These are phyloP conservation scores for Poa annua DNA, from an alignment of 176 grass and related monocot species.

Conservation along the genomic window DNA sequence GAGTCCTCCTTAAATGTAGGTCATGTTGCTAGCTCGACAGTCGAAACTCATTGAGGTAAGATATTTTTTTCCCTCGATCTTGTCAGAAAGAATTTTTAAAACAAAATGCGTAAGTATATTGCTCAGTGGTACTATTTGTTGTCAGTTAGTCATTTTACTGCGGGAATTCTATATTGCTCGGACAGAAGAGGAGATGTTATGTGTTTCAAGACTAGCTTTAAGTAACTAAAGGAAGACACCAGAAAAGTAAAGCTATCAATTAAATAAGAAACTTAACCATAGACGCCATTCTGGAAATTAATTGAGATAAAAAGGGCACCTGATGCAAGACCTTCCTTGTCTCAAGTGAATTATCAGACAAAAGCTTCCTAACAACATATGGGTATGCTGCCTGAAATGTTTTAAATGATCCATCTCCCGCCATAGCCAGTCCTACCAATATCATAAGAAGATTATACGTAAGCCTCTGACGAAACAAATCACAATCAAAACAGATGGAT, in stretches of 20 bases:
- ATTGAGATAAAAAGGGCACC: constrained; percentile 41
- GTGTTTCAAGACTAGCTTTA: not conserved
- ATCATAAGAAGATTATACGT: not conserved
- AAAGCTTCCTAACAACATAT: constrained; percentile 70
- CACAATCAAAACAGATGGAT: not conserved
- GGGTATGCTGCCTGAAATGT: constrained; percentile 85
- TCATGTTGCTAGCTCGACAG: not conserved
- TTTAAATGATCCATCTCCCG: constrained; percentile 64
- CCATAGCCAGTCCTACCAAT: constrained; percentile 64
- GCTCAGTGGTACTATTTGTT: not conserved
- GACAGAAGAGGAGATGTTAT: not conserved
- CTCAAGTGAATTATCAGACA: constrained; percentile 68
- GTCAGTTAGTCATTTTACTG: constrained; percentile 9
- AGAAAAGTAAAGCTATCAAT: not conserved
- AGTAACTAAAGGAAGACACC: not conserved
- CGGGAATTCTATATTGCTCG: not conserved
- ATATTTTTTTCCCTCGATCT: not conserved
- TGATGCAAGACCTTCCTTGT: constrained; percentile 69
- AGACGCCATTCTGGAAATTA: constrained; percentile 4
- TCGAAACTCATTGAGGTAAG: not conserved
- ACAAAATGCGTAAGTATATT: not conserved
- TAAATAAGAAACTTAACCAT: not conserved
- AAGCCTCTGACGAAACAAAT: constrained; percentile 24
- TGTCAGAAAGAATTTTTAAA: not conserved
- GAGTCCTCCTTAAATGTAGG: not conserved